These are phyloP conservation scores for Podaxis carcinomalis DNA, from an alignment of 768 basidiomycete genomes.

Conservation along the genomic window DNA sequence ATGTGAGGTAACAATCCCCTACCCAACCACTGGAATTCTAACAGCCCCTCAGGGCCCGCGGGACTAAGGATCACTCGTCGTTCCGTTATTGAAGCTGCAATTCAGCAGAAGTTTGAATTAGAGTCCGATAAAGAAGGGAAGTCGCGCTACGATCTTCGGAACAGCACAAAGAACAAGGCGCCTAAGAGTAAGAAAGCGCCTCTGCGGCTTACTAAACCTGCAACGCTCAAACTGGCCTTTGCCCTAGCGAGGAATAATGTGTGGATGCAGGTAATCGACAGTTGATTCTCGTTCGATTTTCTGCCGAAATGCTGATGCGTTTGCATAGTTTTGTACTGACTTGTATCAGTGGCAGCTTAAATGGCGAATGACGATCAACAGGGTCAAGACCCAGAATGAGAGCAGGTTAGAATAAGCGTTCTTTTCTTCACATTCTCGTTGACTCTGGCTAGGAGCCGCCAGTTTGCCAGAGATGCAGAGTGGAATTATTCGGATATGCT, in stretches of 20 bases:
- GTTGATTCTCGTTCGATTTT: not conserved
- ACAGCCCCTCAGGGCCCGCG: not conserved
- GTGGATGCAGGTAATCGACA: not conserved
- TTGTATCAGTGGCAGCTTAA: not conserved
- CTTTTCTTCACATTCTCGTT: not conserved
- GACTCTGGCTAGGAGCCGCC: not conserved
- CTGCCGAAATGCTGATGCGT: not conserved
- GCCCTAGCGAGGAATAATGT: not conserved
- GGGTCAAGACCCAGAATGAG: not conserved
- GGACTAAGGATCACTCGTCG: not conserved
- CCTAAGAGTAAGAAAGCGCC: not conserved
- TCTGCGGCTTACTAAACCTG: not conserved
- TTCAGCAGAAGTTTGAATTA: not conserved
- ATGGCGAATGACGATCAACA: not conserved
- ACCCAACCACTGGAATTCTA: not conserved
- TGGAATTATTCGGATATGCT: not conserved
- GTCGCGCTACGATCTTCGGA: not conserved
- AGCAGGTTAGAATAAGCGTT: not conserved
- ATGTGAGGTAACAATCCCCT: not conserved
- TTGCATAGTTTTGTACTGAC: not conserved
- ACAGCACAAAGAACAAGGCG: not conserved
- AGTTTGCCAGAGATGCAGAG: not conserved
- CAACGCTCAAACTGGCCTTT: not conserved
- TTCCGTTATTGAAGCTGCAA: not conserved
- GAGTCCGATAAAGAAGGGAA: not conserved